Conservation (phyloP, 495 filamentous ascomycete genomes). For the Xylaria telfairii region DNA sequence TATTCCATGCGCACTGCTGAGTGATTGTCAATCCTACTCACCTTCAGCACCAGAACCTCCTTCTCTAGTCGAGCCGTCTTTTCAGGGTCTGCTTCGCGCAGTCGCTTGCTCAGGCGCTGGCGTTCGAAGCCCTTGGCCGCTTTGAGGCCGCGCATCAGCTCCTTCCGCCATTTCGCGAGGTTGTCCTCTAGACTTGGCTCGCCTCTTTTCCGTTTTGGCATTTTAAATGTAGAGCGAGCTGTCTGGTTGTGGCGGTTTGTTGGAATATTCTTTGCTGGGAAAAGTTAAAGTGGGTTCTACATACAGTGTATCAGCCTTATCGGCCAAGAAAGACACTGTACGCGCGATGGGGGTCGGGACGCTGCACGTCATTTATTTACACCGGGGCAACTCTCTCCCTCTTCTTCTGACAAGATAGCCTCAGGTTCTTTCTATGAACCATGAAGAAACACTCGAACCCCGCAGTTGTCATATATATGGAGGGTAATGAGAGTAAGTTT, state of each 20-base stretch:
- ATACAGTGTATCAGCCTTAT: conserved; percentile 22
- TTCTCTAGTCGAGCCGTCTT: conserved; percentile 65
- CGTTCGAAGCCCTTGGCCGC: conserved; percentile 85
- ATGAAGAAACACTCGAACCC: background rate
- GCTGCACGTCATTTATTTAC: conserved; percentile 18
- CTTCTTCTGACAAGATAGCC: no score
- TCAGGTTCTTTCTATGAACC: background rate
- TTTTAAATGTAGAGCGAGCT: conserved; percentile 28
- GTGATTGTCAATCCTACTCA: conserved; percentile 32
- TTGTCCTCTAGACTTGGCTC: conserved; percentile 55
- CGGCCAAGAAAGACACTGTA: conserved; percentile 3
- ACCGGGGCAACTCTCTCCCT: no score
- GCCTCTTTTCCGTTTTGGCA: conserved; percentile 57
- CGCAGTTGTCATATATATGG: background rate
- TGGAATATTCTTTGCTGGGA: conserved; percentile 17
- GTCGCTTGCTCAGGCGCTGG: conserved; percentile 80
- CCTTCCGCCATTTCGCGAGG: conserved; percentile 62
- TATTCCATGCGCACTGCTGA: background rate
- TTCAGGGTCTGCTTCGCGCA: conserved; percentile 65
- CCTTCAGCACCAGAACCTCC: conserved; percentile 80
- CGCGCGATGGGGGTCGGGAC: background rate
- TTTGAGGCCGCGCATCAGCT: conserved; percentile 74
- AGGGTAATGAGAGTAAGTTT: no score
- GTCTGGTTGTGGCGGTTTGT: background rate
- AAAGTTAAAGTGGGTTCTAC: conserved; percentile 26